phyloP scores from a whole-genome alignment of 2,329 filamentous ascomycete species.

The Venturia asperata region DNA sequence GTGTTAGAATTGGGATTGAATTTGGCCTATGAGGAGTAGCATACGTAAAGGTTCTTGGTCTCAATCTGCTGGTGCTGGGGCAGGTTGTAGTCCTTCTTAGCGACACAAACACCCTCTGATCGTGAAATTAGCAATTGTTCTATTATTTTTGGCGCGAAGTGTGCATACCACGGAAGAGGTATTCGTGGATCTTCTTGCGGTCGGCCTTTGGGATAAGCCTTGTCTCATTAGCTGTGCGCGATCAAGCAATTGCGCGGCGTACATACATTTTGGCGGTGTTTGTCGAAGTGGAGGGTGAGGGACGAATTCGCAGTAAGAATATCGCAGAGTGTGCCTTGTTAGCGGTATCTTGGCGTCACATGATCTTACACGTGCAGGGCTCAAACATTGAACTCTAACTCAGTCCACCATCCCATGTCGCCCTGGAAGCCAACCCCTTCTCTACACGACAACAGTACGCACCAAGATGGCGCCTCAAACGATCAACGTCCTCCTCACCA shows the following conservation, averaged over 20 bases:
- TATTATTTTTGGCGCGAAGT: conserved; percentile 4
- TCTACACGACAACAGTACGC: not conserved
- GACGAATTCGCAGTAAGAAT: not conserved
- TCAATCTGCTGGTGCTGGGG: conserved; percentile 97
- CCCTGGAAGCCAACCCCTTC: not conserved
- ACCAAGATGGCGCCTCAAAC: conserved; percentile 48
- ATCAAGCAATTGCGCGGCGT: not conserved
- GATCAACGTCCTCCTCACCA: conserved; percentile 78
- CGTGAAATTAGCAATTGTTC: conserved; percentile 20
- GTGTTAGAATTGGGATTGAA: conserved; percentile 3
- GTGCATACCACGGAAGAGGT: conserved; percentile 44
- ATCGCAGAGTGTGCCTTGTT: not conserved
- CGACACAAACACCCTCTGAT: conserved; percentile 76
- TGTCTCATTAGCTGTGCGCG: conserved; percentile 22
- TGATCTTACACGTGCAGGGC: too few relatives aligned
- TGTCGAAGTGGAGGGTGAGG: conserved; percentile 21
- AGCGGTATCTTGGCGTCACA: not conserved
- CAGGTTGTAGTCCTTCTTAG: conserved; percentile 98
- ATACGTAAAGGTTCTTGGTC: conserved; percentile 95
- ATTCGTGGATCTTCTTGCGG: conserved; percentile 99
- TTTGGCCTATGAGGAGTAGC: conserved; percentile 22
- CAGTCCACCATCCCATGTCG: too few relatives aligned
- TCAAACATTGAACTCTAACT: too few relatives aligned
- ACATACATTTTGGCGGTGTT: conserved; percentile 40
- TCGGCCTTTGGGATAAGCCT: conserved; percentile 99